These are phyloP conservation scores for Candida pseudoglaebosa DNA, from an alignment of 805 yeast species.

Conservation along the genomic window DNA sequence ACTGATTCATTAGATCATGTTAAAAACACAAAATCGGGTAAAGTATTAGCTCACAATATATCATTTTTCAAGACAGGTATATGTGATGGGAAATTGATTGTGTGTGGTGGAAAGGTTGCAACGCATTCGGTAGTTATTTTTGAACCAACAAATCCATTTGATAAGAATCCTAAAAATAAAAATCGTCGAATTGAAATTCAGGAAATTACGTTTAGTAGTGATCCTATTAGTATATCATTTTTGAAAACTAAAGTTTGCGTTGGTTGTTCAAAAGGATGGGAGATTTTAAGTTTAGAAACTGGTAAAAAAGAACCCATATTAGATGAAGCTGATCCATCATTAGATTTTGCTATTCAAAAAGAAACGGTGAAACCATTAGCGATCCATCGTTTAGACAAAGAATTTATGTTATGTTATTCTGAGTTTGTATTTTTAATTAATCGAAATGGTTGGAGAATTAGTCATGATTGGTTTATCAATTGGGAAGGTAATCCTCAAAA, in stretches of 20 bases:
- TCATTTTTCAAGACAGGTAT: slow-evolving; percentile 90
- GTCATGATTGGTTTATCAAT: slow-evolving; percentile 87
- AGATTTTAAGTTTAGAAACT: slow-evolving; percentile 81
- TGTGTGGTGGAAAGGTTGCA: slow-evolving; percentile 85
- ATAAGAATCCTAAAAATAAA: slow-evolving; percentile 59
- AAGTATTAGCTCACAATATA: slow-evolving; percentile 82
- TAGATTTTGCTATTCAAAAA: slow-evolving; percentile 84
- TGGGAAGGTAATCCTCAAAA: slow-evolving; percentile 97
- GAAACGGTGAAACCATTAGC: slow-evolving; percentile 83
- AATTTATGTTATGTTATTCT: slow-evolving; percentile 82
- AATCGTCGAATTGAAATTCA: slow-evolving; percentile 55
- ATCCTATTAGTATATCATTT: slow-evolving; percentile 88
- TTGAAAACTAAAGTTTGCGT: slow-evolving; percentile 85
- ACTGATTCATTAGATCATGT: slow-evolving; percentile 45
- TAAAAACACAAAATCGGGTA: slow-evolving; percentile 60
- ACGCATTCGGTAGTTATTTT: slow-evolving; percentile 78
- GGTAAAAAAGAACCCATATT: slow-evolving; percentile 83
- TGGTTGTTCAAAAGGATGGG: slow-evolving; percentile 96
- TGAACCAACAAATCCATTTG: slow-evolving; percentile 80
- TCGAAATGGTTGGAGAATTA: slow-evolving; percentile 93
- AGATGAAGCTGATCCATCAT: slow-evolving; percentile 97
- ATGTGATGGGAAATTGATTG: slow-evolving; percentile 81
- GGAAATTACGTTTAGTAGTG: slow-evolving; percentile 80
- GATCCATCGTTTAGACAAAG: slow-evolving; percentile 83
- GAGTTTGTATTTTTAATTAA: slow-evolving; percentile 95